Evolutionary conservation across 768 basidiomycete species (phyloP).

Genomic region (Guyanaporus albipodus): DNA sequence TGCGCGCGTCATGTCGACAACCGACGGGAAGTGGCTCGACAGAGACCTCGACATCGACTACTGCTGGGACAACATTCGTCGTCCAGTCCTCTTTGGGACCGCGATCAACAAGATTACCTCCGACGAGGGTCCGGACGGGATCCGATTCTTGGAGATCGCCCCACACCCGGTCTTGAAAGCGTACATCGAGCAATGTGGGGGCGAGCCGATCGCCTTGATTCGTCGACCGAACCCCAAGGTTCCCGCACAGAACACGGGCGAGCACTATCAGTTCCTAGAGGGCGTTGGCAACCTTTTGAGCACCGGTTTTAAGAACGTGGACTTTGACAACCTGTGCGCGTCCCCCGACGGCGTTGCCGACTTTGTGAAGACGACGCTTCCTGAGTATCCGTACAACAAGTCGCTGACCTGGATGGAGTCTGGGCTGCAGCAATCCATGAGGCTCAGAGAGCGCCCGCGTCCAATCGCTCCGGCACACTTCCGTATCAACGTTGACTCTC

Average conservation of each 20-base stretch:
- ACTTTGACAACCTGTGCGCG: slow-evolving; percentile 27
- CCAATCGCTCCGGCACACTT: slow-evolving; percentile 36
- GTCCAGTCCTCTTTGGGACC: slow-evolving; percentile 33
- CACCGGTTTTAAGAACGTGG: slow-evolving; percentile 28
- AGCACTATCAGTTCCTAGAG: slow-evolving; percentile 31
- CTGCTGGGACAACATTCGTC: slow-evolving; percentile 36
- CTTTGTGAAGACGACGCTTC: slow-evolving; percentile 26
- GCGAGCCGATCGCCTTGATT: slow-evolving; percentile 26
- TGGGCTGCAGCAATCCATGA: slow-evolving; percentile 19
- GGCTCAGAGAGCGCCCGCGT: slow-evolving; percentile 27
- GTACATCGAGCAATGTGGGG: slow-evolving; percentile 34
- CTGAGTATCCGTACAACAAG: slow-evolving; percentile 31
- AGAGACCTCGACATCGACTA: slow-evolving; percentile 28
- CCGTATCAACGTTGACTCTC: slow-evolving; percentile 32
- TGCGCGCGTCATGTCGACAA: slow-evolving; percentile 34
- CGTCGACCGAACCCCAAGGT: slow-evolving; percentile 32
- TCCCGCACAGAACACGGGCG: slow-evolving; percentile 31
- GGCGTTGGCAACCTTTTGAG: slow-evolving; percentile 31
- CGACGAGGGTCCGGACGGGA: slow-evolving; percentile 27
- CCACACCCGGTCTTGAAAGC: slow-evolving; percentile 35
- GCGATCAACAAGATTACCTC: slow-evolving; percentile 30
- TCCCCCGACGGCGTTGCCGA: slow-evolving; percentile 16
- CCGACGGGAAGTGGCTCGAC: slow-evolving; percentile 32
- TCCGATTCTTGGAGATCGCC: slow-evolving; percentile 31
- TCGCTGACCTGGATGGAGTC: slow-evolving; percentile 28